Percentiles rank a stretch among this genome's conserved stretches.
Evolutionary conservation across 2,329 filamentous ascomycete genomes (phyloP).

Genomic region (Diplocarpon rosae): DNA sequence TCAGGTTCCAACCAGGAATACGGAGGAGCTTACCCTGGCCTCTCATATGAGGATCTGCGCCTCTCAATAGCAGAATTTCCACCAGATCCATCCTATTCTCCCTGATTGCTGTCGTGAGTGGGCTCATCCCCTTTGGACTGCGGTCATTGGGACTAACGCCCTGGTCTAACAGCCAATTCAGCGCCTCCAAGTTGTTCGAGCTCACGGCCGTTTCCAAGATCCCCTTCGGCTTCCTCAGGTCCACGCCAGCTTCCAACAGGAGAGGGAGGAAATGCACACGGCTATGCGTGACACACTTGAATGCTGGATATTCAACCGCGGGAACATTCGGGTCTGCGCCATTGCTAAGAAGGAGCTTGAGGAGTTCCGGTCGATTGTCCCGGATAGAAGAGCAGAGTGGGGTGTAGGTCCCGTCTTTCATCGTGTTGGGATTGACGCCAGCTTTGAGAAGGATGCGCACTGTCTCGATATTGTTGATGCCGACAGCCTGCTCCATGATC

Average conservation of each 20-base stretch:
- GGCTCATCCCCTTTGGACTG: conserved; percentile 45
- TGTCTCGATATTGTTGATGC: conserved; percentile 52
- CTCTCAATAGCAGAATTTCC: conserved; percentile 44
- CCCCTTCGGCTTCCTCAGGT: conserved; percentile 48
- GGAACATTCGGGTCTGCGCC: conserved; percentile 41
- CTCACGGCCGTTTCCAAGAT: conserved; percentile 55
- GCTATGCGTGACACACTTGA: conserved; percentile 59
- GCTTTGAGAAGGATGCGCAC: conserved; percentile 45
- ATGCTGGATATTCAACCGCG: conserved; percentile 53
- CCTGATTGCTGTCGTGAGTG: conserved; percentile 54
- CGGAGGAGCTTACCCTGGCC: conserved; percentile 32
- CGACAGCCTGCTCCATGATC: conserved; percentile 52
- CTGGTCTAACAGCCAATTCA: conserved; percentile 49
- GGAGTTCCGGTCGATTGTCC: conserved; percentile 51
- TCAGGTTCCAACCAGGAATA: not conserved
- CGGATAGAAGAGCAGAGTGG: conserved; percentile 58
- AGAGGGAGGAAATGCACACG: conserved; percentile 48
- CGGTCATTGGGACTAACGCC: conserved; percentile 50
- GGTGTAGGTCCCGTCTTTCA: conserved; percentile 57
- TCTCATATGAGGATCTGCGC: conserved; percentile 50
- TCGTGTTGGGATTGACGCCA: conserved; percentile 48
- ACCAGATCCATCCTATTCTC: conserved; percentile 49
- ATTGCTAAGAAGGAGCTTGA: conserved; percentile 44
- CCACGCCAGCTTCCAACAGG: conserved; percentile 48
- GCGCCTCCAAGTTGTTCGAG: conserved; percentile 48